Conservation (phyloP, 2,329 filamentous ascomycete genomes). For the Blastomyces silverae region DNA sequence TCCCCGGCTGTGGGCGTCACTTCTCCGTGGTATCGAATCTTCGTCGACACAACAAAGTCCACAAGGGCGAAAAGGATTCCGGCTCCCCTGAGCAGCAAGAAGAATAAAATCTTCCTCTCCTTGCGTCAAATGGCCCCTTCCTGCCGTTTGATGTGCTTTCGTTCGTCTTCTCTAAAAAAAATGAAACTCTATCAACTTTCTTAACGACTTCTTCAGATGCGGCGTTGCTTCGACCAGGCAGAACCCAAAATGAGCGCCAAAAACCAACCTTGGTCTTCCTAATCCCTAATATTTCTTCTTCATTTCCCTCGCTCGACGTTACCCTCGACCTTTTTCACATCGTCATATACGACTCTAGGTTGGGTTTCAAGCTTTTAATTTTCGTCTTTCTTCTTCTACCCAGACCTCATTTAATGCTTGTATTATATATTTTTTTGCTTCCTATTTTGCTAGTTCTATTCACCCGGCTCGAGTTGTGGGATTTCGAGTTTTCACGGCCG, state of each 20-base stretch:
- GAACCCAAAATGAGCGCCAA: not conserved
- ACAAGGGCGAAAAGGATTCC: conserved; percentile 58
- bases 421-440: conserved; percentile 6
- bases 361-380: not conserved
- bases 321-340: not conserved
- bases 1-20: conserved; percentile 88
- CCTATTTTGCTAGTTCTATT: not conserved
- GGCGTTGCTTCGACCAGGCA: not conserved
- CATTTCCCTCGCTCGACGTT: not conserved
- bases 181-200: conserved; percentile 5
- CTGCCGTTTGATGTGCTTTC: conserved; percentile 16
- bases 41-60: conserved; percentile 89
- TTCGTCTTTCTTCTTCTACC: not conserved
- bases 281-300: not conserved
- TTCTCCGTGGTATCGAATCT: conserved; percentile 97
- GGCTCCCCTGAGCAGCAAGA: conserved; percentile 40
- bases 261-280: not conserved
- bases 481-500: conserved; percentile 7
- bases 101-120: conserved; percentile 28
- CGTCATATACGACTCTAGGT: conserved; percentile 1
- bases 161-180: not conserved
- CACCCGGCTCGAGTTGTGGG: conserved; percentile 5
- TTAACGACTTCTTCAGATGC: conserved; percentile 10
- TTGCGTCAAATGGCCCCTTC: conserved; percentile 1
- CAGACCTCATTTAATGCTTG: conserved; percentile 6